These are phyloP conservation scores for Fusarium austroafricanum DNA, from an alignment of 2,329 filamentous ascomycete genomes.

Conservation along the genomic window DNA sequence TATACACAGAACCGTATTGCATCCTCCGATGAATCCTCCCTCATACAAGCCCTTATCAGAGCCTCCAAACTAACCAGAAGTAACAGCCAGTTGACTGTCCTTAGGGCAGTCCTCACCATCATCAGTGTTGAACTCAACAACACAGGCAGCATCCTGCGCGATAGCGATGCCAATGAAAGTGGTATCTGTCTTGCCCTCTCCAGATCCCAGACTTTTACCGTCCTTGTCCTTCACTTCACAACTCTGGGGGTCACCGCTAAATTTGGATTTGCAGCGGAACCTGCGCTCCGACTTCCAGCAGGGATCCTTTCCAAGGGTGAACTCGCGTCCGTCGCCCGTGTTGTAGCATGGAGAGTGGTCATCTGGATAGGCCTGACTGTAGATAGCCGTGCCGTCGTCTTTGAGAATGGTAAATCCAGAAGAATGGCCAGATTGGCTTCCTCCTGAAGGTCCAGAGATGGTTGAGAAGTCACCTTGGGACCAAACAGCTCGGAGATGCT, in stretches of 20 bases:
- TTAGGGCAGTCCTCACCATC: conserved; percentile 12
- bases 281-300: conserved; percentile 17
- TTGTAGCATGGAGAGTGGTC: conserved; percentile 10
- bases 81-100: conserved; percentile 2
- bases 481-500: conserved; percentile 20
- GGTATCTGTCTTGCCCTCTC: conserved; percentile 13
- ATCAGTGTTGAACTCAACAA: conserved; percentile 22
- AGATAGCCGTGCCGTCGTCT: conserved; percentile 16
- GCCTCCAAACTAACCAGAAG: no score
- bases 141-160: conserved; percentile 4
- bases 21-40: no score
- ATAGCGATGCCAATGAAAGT: conserved; percentile 21
- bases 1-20: no score
- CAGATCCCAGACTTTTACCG: conserved; percentile 6
- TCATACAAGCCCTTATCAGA: no score
- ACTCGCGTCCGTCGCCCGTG: conserved; percentile 1
- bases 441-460: conserved; percentile 4
- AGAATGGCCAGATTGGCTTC: neutral
- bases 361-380: conserved; percentile 1
- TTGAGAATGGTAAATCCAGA: conserved; percentile 16
- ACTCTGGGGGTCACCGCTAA: conserved; percentile 4
- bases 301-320: conserved; percentile 1
- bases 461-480: conserved; percentile 10
- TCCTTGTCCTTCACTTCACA: conserved; percentile 18
- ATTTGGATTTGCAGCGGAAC: conserved; percentile 2